Evolutionary conservation across 768 basidiomycete genomes (phyloP), one percentile per base, ranked within the genome.

Genomic region (Thelephora aurantiotincta): DNA sequence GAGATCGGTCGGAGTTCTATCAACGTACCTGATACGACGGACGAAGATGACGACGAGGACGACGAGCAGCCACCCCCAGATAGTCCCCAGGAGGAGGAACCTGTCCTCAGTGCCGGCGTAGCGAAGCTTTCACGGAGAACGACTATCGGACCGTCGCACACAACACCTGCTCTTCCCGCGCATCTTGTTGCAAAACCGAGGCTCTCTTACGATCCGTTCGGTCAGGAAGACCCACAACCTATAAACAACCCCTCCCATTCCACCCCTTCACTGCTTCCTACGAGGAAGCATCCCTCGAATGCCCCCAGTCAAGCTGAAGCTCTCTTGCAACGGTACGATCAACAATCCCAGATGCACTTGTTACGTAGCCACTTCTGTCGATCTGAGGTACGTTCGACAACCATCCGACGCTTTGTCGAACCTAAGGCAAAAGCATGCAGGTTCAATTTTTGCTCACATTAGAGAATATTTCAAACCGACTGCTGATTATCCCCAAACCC

Each of bases 391-490:
- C 49, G 76, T 65, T 53, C 19, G 22, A 43, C 11, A 5, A 45
- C 37, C 35, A 20, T 35, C 5, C 33, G 19, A 30, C 20, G 12
- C 30, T 30, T 22, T 3, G 48, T 43, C 19, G 54, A 7, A 43
- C 41, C 50, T 41, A 53, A 47, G 33, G 55, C 43, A 30, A 4
- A 11, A 47, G 55, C 48, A 53, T 48, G 47, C 57, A 93, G 82
- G 75, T 93, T 44, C 77, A 83, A 67, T 96, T 97, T 63, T 63
- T 97, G 46, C 74, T 92, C 43, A 74, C 79, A 14, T 73, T 99
- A 43, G 94, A 98, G 63, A 85, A 81, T 58, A 93, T 99, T 55
- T 90, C 82, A 54, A 94, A 94, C 58, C 75, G 88, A 44, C 72
- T 99, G 34, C 66, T 99, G 44, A 81, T 96, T 22, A 80, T 99